These are phyloP conservation scores for Skeletonema tropicum DNA, from an alignment of 108 stramenopile species.

Conservation along the genomic window DNA sequence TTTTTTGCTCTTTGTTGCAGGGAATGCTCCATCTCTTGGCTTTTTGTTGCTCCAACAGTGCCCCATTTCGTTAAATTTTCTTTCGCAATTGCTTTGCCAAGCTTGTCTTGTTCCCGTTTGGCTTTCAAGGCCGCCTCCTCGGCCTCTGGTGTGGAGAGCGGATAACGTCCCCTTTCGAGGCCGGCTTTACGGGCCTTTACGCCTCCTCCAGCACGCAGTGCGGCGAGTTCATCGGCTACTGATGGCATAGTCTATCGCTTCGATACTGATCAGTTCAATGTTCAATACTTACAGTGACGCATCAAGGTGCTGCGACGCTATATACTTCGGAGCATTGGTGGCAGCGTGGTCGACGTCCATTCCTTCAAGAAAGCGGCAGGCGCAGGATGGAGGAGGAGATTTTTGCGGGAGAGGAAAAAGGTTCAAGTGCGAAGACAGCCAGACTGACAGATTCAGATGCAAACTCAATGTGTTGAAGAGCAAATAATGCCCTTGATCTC, in stretches of 20 bases:
- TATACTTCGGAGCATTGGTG: no score
- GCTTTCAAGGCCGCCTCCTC: slow-evolving; percentile 37
- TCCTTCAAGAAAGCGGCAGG: no score
- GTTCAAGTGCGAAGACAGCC: no score
- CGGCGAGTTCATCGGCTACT: slow-evolving; percentile 47
- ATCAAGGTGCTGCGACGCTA: no score
- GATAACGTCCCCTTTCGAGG: slow-evolving; percentile 11
- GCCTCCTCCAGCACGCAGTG: slow-evolving; percentile 33
- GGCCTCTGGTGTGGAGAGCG: slow-evolving; percentile 44
- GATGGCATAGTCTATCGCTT: slow-evolving; percentile 22
- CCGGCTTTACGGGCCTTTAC: slow-evolving; percentile 21
- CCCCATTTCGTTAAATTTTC: slow-evolving; percentile 14
- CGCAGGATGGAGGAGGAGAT: no score
- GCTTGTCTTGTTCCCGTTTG: slow-evolving; percentile 26
- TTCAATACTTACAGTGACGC: no score
- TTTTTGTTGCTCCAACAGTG: slow-evolving; percentile 10
- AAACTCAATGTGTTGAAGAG: no score
- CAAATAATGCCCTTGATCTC: no score
- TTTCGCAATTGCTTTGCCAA: slow-evolving; percentile 7
- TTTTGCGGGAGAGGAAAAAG: no score
- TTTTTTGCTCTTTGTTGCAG: slow-evolving; percentile 6
- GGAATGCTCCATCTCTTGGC: background rate
- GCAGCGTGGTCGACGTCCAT: no score
- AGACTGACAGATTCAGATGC: no score
- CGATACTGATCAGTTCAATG: no score